Base-by-base conservation (phyloP, 2,329 filamentous ascomycete genomes). In the Talaromyces sp. region DNA sequence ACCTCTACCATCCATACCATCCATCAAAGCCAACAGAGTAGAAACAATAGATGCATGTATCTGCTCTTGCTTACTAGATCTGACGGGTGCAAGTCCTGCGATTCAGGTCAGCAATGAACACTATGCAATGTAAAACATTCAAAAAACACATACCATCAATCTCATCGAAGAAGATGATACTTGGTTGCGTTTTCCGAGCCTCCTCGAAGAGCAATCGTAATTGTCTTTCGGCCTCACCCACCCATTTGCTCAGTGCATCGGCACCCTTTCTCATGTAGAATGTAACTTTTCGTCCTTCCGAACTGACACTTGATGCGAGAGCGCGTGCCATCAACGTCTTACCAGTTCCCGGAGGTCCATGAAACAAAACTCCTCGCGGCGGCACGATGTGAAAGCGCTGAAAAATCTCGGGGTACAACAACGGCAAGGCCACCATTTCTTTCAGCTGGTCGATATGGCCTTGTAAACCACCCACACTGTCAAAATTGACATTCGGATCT, bases 211-310 rank as follows among this genome's bases (percentile, higher is more conserved):
- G 81, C 58, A 97, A 78, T 46, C 94, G 87, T 56, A 99, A 83
- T 71, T 99, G 94, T 74, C 93, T 88, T 75, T 99, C 94, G 9
- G 95, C 94, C 75, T 99, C 94, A 70, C 94, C 94, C 54, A 99
- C 94, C 94, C 94, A 99, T 75, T 99, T 99, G 74, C 92, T 97
- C 62, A 99, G 79, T 15, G 92, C 92, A 81, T 99, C 94, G 22
- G 94, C 95, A 70, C 94, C 95, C 75, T 99, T 99, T 61, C 94
- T 88, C 94, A 99, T 99, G 75, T 97, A 99, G 67, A 99, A 99
- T 0, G 92, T 97, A 63, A 99, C 94, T 72, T 97, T 97, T 64
- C 88, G 87, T 21, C 93, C 93, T 52, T 93, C 89, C 11, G 89
- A 85, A 63, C 91, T 92, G 60, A 96, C 88, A 61, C 89, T 95